Base-by-base conservation (phyloP, 345 rosid species). In the Boechera retrofracta region DNA sequence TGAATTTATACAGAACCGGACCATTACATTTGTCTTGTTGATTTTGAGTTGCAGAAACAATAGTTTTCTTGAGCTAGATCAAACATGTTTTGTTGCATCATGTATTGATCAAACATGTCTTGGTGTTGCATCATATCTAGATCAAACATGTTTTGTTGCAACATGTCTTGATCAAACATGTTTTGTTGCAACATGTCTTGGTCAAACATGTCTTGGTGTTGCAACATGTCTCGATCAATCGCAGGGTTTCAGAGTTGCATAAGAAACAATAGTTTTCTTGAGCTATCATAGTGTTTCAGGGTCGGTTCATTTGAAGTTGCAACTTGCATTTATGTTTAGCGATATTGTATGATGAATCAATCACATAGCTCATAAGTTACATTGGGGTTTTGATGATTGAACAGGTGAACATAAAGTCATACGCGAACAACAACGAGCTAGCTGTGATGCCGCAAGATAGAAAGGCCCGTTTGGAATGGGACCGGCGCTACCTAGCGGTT, bases 361-460 rank as follows among this genome's bases (percentile, higher is more conserved):
- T 24, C 33, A 58, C 41, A 36, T 58, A 36, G 39, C 47, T 68
- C 47, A 60, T 21, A 12, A 57, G 56, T 24, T 61, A 35, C 75
- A 36, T 5, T 10, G 9, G 8, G 10, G 4, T 29, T 54, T 39
- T 5, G 21, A n/a, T 70, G 32, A 16, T 10, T 69, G 15, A 53
- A 58, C 51, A 91, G 98, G 98, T 90, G 51, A 94, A 92, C 82
- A 94, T 94, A 58, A 94, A 90, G 86, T 92, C 98, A 5, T 90
- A 77, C 33, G 98, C 98, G 5, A 92, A 69, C 84, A 90, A 89
- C 88, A 94, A 94, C 49, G 97, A 95, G 80, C 83, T 95, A 24
- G 98, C 96, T 5, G 94, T 95, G 38, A 95, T 94, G 98, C 99
- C 99, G 3, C 71, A 72, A 75, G 98, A 90, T 55, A 79, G 99